Evolutionary conservation across 129 eudicot genomes (phyloP).

Genomic region (Lactuca sativa): DNA sequence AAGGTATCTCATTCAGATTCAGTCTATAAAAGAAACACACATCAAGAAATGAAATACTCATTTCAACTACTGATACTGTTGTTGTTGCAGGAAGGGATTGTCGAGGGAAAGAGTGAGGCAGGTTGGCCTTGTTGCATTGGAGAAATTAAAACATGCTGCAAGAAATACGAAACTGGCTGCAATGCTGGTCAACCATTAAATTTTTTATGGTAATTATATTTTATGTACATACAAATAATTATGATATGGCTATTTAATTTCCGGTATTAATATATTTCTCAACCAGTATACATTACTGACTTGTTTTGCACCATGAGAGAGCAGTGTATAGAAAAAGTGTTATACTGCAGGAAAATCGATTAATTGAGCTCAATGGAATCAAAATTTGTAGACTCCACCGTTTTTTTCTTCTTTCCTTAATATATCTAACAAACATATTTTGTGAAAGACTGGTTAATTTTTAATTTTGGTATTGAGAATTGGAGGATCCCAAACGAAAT

Average conservation of each 20-base stretch:
- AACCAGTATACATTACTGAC: constrained; percentile 33
- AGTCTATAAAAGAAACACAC: background rate
- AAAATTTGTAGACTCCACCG: background rate
- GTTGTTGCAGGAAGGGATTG: constrained; percentile 75
- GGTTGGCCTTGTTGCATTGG: constrained; percentile 90
- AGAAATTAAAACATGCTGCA: constrained; percentile 92
- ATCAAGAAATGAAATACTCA: too few relatives aligned
- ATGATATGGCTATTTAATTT: constrained; percentile 11
- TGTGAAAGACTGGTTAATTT: too few relatives aligned
- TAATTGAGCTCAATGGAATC: constrained; percentile 11
- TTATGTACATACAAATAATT: constrained; percentile 32
- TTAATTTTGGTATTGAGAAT: too few relatives aligned
- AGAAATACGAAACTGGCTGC: constrained; percentile 72
- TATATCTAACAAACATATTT: too few relatives aligned
- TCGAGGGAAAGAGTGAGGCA: constrained; percentile 95
- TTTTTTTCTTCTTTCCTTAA: background rate
- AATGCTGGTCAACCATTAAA: constrained; percentile 63
- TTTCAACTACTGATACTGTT: background rate
- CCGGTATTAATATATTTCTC: constrained; percentile 5
- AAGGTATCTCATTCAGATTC: constrained; percentile 40
- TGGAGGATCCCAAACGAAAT: too few relatives aligned
- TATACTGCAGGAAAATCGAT: constrained; percentile 14
- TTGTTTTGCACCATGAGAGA: constrained; percentile 19
- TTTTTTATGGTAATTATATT: constrained; percentile 22
- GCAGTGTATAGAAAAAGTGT: constrained; percentile 29